Conservation (phyloP, 2,329 filamentous ascomycete genomes). For the Eurotiales sp. region DNA sequence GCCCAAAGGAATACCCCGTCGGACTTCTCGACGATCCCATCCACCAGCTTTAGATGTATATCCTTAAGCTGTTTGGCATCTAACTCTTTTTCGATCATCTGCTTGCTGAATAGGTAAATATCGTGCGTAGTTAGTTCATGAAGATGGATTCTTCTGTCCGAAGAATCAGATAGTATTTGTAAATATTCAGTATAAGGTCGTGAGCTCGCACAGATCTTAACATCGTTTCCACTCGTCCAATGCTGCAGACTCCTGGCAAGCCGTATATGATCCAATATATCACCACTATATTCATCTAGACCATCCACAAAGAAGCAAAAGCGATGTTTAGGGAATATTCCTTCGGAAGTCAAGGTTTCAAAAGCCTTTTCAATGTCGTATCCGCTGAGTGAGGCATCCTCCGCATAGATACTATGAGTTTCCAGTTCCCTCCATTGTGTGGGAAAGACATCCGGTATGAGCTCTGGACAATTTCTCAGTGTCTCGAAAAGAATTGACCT, state of each 20-base stretch:
- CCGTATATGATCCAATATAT: slow-evolving; percentile 13
- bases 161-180: too few species aligned
- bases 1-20: slow-evolving; percentile 27
- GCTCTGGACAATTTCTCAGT: slow-evolving; percentile 24
- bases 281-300: slow-evolving; percentile 20
- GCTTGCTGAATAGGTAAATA: background rate
- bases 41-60: slow-evolving; percentile 4
- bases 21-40: slow-evolving; percentile 7
- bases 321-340: slow-evolving; percentile 4
- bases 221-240: slow-evolving; percentile 4
- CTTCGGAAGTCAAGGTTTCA: background rate
- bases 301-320: slow-evolving; percentile 22
- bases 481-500: slow-evolving; percentile 35
- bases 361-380: slow-evolving; percentile 14
- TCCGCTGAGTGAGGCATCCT: background rate
- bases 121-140: background rate
- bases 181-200: slow-evolving; percentile 5
- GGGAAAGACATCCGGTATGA: slow-evolving; percentile 22
- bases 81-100: slow-evolving; percentile 10
- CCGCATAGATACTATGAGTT: background rate
- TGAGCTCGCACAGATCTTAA: slow-evolving; percentile 15
- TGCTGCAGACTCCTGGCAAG: slow-evolving; percentile 9
- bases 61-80: slow-evolving; percentile 9
- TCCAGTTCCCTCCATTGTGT: too few species aligned
- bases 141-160: background rate